These are phyloP conservation scores for Clausena lansium DNA, from an alignment of 345 rosid genomes.

Conservation along the genomic window DNA sequence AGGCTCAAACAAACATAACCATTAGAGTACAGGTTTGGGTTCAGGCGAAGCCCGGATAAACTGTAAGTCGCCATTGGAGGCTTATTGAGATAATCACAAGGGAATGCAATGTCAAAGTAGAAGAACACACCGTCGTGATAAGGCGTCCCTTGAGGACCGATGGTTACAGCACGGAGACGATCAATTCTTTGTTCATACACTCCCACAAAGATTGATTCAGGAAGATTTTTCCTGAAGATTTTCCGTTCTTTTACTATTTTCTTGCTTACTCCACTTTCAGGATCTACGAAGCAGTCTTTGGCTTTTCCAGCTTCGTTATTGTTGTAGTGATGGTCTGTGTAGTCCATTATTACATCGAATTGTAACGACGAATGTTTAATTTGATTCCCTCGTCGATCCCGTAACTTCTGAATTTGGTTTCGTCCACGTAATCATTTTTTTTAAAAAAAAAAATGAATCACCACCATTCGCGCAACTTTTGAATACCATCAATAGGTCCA, in stretches of 20 bases:
- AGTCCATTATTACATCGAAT: conserved; percentile 8
- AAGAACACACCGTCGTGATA: conserved; percentile 4
- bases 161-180: conserved; percentile 18
- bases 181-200: conserved; percentile 19
- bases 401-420: too few species aligned
- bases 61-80: conserved; percentile 10
- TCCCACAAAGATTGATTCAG: conserved; percentile 19
- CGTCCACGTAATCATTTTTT: too few species aligned
- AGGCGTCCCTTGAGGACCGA: conserved; percentile 12
- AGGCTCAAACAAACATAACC: conserved; percentile 27
- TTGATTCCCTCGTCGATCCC: too few species aligned
- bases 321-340: neutral
- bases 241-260: conserved; percentile 20
- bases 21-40: conserved; percentile 17
- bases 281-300: neutral
- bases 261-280: neutral
- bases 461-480: too few species aligned
- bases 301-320: neutral
- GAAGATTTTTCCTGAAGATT: conserved; percentile 17
- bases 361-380: neutral
- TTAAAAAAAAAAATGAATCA: too few species aligned
- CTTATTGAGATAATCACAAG: neutral
- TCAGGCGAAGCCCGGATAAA: conserved; percentile 13
- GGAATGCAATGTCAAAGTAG: conserved; percentile 20
- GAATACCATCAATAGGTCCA: too few species aligned